Percentiles rank a stretch among this genome's conserved stretches.
phyloP scores from a whole-genome alignment of 2,329 filamentous ascomycete genomes.

The Eutypella sp. region DNA sequence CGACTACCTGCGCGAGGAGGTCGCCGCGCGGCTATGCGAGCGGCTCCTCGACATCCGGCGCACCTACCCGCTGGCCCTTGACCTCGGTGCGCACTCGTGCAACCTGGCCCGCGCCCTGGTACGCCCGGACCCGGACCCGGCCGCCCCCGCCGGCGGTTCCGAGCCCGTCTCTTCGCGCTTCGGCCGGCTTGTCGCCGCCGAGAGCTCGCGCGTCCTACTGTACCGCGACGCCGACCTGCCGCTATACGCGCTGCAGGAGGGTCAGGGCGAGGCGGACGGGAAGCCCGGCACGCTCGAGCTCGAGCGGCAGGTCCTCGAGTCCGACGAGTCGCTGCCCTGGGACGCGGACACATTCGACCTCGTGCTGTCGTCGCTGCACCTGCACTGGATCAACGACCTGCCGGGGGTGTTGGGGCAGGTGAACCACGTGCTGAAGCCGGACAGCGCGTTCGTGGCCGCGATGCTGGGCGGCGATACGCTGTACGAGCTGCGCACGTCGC shows the following conservation, averaged over 20 bases:
- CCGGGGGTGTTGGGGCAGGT: constrained; percentile 80
- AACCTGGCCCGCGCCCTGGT: constrained; percentile 83
- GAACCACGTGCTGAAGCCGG: constrained; percentile 82
- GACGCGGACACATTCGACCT: constrained; percentile 76
- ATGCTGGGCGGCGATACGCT: constrained; percentile 96
- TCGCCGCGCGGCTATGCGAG: constrained; percentile 78
- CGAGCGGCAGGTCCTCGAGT: constrained; percentile 67
- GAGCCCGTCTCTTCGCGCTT: constrained; percentile 68
- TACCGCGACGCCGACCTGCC: constrained; percentile 71
- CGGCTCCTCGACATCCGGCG: constrained; percentile 91
- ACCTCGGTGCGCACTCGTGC: constrained; percentile 93
- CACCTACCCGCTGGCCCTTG: constrained; percentile 75
- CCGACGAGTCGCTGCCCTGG: constrained; percentile 73
- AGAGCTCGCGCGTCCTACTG: constrained; percentile 72
- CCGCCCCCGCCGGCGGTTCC: constrained; percentile 32
- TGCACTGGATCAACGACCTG: constrained; percentile 98
- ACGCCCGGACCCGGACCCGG: constrained; percentile 60
- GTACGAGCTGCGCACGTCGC: constrained; percentile 85
- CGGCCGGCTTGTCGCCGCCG: constrained; percentile 70
- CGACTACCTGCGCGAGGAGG: constrained; percentile 92
- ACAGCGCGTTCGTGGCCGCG: constrained; percentile 85
- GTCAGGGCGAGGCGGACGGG: background rate
- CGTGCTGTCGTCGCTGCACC: constrained; percentile 78
- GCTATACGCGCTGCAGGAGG: constrained; percentile 60
- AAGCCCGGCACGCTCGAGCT: constrained; percentile 47